phyloP scores from a whole-genome alignment of 2,329 filamentous ascomycete genomes.

The Curvularia hawaiiensis region DNA sequence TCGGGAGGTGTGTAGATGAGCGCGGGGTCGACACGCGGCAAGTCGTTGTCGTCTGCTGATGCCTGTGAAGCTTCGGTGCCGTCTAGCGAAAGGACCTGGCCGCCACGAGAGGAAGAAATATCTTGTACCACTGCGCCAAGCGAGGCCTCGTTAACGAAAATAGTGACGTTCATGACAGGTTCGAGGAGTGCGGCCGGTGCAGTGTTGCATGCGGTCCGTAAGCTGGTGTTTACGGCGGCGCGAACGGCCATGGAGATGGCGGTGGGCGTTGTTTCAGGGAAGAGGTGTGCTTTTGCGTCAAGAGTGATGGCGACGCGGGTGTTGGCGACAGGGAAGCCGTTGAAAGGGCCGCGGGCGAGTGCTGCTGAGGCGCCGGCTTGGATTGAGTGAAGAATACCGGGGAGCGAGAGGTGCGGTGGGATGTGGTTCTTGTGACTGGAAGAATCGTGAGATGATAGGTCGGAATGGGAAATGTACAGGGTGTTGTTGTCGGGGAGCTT shows the following conservation, averaged over 20 bases:
- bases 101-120: conserved; percentile 73
- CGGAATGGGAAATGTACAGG: conserved; percentile 61
- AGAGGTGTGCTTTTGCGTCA: conserved; percentile 67
- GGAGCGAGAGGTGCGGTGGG: conserved; percentile 58
- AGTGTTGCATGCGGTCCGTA: conserved; percentile 65
- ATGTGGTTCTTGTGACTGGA: conserved; percentile 53
- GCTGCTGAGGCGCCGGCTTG: conserved; percentile 83
- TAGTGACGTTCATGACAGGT: conserved; percentile 89
- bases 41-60: conserved; percentile 33
- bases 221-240: conserved; percentile 66
- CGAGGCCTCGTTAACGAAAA: conserved; percentile 80
- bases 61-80: conserved; percentile 19
- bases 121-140: conserved; percentile 85
- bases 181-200: conserved; percentile 75
- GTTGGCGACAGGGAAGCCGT: conserved; percentile 79
- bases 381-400: conserved; percentile 60
- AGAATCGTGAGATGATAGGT: conserved; percentile 49
- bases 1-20: conserved; percentile 88
- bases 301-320: conserved; percentile 74
- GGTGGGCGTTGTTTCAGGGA: conserved; percentile 69
- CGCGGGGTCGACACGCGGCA: conserved; percentile 65
- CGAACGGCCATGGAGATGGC: conserved; percentile 70
- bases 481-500: conserved; percentile 69
- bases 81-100: conserved; percentile 74
- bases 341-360: conserved; percentile 80